phyloP scores from a whole-genome alignment of 192 early-diverging fungal genomes.

The Dissophora ornata region DNA sequence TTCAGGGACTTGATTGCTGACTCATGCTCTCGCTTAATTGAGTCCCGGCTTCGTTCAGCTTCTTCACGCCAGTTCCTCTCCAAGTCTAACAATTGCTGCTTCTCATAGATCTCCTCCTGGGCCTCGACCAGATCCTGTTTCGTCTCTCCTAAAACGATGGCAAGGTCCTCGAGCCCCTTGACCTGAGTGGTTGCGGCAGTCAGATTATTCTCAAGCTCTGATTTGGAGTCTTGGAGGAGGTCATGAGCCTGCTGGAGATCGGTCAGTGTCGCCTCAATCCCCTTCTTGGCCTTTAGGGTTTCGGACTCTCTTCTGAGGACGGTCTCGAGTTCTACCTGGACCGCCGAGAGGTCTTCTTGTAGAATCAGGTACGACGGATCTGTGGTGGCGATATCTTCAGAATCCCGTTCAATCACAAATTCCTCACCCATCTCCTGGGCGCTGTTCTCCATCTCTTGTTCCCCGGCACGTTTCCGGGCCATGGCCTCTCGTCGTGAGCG shows the following conservation, averaged over 20 bases:
- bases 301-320: slow-evolving; percentile 4
- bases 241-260: not conserved
- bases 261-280: not conserved
- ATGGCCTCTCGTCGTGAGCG: not conserved
- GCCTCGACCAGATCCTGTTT: slow-evolving; percentile 23
- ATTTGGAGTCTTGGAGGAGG: slow-evolving; percentile 9
- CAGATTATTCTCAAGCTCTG: not conserved
- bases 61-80: slow-evolving; percentile 36
- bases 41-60: slow-evolving; percentile 20
- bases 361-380: not conserved
- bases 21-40: slow-evolving; percentile 12
- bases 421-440: no score
- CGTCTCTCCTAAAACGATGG: not conserved
- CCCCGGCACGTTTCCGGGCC: no score
- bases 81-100: slow-evolving; percentile 22
- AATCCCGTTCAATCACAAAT: not conserved
- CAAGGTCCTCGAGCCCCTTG: slow-evolving; percentile 6
- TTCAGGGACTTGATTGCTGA: not conserved
- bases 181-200: slow-evolving; percentile 11
- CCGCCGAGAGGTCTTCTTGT: not conserved
- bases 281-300: not conserved
- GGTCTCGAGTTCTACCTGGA: not conserved
- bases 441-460: no score
- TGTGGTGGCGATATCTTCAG: not conserved
- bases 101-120: slow-evolving; percentile 32